Conservation (phyloP, 768 basidiomycete genomes). For the Ramaria sp. region DNA sequence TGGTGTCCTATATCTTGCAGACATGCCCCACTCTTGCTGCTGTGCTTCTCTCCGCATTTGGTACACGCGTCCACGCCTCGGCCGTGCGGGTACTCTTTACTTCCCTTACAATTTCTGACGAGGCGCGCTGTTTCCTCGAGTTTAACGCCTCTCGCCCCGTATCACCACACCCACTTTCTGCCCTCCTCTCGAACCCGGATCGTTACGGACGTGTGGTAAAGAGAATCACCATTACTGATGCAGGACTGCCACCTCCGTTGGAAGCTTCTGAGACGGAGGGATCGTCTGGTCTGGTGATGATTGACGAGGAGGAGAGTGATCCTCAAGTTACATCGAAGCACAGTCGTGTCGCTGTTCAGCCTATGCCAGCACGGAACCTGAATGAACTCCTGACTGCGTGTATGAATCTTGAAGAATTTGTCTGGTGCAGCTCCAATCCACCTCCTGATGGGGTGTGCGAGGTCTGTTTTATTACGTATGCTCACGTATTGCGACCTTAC, state of each 20-base stretch:
- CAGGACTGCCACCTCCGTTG: neutral
- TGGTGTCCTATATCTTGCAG: slow-evolving; percentile 2
- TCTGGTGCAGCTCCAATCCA: slow-evolving; percentile 22
- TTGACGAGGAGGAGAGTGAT: slow-evolving; percentile 7
- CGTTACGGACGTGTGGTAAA: slow-evolving; percentile 24
- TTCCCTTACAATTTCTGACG: slow-evolving; percentile 21
- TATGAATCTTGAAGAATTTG: slow-evolving; percentile 20
- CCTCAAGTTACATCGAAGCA: neutral
- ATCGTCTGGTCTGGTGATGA: slow-evolving; percentile 8
- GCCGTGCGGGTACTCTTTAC: slow-evolving; percentile 23
- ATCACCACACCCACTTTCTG: slow-evolving; percentile 12
- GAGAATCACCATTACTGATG: slow-evolving; percentile 15
- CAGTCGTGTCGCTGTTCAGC: slow-evolving; percentile 6
- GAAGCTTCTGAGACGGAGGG: neutral
- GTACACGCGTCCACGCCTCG: slow-evolving; percentile 20
- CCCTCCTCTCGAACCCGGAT: slow-evolving; percentile 22
- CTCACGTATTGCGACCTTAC: neutral
- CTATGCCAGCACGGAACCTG: slow-evolving; percentile 11
- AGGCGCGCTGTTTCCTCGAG: slow-evolving; percentile 15
- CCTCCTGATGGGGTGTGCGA: slow-evolving; percentile 32
- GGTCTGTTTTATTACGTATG: slow-evolving; percentile 15
- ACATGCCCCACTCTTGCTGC: slow-evolving; percentile 3
- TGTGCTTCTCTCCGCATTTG: slow-evolving; percentile 19
- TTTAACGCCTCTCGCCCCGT: slow-evolving; percentile 2
- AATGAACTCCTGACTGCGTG: slow-evolving; percentile 11